Evolutionary conservation across 169 alveolate species (phyloP), one percentile per base, ranked within the genome.

Genomic region (Eimeria tenella): DNA sequence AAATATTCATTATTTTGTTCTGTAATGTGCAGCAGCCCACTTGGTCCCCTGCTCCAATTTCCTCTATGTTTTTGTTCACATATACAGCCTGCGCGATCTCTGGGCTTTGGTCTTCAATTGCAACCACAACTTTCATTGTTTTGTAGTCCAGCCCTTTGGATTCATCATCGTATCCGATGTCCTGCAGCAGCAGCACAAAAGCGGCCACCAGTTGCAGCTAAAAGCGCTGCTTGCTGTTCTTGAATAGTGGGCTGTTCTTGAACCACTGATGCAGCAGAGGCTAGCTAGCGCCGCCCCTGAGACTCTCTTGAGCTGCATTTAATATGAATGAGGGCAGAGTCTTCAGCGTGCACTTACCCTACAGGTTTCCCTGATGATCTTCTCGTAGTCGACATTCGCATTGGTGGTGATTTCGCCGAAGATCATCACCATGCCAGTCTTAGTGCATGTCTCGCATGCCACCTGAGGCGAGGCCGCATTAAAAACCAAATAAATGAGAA

Each of bases 61-160:
- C 99, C 93, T 98, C 99, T 19, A 96, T 98, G 10, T 95, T 96
- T 93, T 98, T 99, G 86, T 95, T 95, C 42, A 95, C 94, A 94
- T 99, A 99, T 25, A 99, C 99, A 77, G 99, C 99, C 73, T 97
- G 97, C 4, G 99, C 99, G 55, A 99, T 99, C 93, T 99, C 99
- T 15, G 98, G 98, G 93, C 99, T 96, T 96, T 99, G 99, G 86
- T 97, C 97, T 90, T 99, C 99, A 74, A 99, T 93, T 68, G 97
- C 98, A 62, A 98, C 98, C 58, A 98, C 94, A 21, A 99, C 99
- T 10, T 98, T 98, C 97, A 98, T 98, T 25, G 99, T 98, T 95
- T 98, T 97, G 97, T 98, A 98, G 96, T 99, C 99, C 73, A 99
- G 94, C 21, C 99, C 99, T 98, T 97, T 97, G 19, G 96, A 97